Evolutionary conservation across 108 stramenopile species (phyloP).

Genomic region (Thalassiosira profunda): DNA sequence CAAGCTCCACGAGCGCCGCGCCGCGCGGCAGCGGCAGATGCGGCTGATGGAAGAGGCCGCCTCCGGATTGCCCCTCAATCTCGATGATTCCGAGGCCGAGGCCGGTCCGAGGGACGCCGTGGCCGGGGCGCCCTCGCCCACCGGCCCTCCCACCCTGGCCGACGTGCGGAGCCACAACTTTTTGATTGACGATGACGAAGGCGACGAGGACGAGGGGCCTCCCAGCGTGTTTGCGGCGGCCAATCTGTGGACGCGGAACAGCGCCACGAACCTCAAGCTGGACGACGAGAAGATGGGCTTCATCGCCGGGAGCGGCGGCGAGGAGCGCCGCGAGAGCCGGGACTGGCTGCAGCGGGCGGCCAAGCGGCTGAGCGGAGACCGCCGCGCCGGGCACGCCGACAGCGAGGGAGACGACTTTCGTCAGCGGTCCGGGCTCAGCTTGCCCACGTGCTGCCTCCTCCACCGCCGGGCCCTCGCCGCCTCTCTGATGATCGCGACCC

Average conservation of each 20-base stretch:
- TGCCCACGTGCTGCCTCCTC: background rate
- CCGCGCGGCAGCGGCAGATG: slow-evolving; percentile 38
- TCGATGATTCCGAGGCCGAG: too few relatives aligned
- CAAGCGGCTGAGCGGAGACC: background rate
- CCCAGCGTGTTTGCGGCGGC: background rate
- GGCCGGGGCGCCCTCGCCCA: background rate
- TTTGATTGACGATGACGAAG: slow-evolving; percentile 8
- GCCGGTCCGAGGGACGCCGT: too few relatives aligned
- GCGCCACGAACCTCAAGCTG: background rate
- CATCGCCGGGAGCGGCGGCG: background rate
- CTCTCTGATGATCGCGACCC: background rate
- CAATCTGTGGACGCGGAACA: slow-evolving; percentile 1
- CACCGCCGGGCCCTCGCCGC: too few relatives aligned
- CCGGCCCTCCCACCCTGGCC: background rate
- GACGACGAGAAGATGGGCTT: slow-evolving; percentile 14
- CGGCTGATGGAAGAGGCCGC: slow-evolving; percentile 51
- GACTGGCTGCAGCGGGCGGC: slow-evolving; percentile 17
- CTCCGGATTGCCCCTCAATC: slow-evolving; percentile 11
- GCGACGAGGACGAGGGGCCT: slow-evolving; percentile 6
- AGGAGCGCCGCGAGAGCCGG: slow-evolving; percentile 11
- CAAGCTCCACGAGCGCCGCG: slow-evolving; percentile 32
- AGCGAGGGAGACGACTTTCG: slow-evolving; percentile 2
- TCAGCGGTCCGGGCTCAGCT: background rate
- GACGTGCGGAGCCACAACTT: background rate
- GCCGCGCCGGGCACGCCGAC: background rate